Conservation (phyloP, 768 basidiomycete species). For the Suillus paluster region DNA sequence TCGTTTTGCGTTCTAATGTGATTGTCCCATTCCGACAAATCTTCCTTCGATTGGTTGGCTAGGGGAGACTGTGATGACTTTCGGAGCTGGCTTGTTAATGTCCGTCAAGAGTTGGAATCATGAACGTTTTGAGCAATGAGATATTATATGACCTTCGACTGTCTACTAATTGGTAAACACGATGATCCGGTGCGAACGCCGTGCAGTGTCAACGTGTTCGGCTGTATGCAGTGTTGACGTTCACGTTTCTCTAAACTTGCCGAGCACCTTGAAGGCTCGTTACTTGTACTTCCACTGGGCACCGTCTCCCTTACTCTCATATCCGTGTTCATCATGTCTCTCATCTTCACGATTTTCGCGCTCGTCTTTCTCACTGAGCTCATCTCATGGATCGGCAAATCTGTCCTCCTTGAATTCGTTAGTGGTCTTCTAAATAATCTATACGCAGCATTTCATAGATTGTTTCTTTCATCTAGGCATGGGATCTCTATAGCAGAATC, state of each 20-base stretch:
- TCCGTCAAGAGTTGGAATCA: too few species aligned
- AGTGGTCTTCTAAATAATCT: constrained; percentile 35
- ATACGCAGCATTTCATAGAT: constrained; percentile 9
- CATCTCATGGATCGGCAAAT: constrained; percentile 87
- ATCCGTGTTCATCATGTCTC: constrained; percentile 55
- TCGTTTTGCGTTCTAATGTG: background rate
- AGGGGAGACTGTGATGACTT: background rate
- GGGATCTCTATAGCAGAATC: constrained; percentile 67
- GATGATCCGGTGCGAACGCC: background rate
- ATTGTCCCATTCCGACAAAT: background rate
- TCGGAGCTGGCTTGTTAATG: background rate
- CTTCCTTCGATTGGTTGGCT: too few species aligned
- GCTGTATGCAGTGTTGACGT: constrained; percentile 4
- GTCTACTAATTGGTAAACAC: background rate
- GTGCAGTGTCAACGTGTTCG: background rate
- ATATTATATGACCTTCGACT: background rate
- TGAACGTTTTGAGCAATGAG: background rate
- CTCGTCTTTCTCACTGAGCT: constrained; percentile 84
- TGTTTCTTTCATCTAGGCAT: constrained; percentile 54
- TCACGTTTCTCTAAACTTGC: background rate
- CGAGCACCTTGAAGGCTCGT: background rate
- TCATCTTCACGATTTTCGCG: constrained; percentile 80
- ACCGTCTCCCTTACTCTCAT: background rate
- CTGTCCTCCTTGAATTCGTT: constrained; percentile 81
- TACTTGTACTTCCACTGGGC: background rate